A percentile compares a stretch with the other conserved stretches of the same genome.
Evolutionary conservation across 805 yeast genomes (phyloP).

Genomic region (Jamesozyma gamospora): DNA sequence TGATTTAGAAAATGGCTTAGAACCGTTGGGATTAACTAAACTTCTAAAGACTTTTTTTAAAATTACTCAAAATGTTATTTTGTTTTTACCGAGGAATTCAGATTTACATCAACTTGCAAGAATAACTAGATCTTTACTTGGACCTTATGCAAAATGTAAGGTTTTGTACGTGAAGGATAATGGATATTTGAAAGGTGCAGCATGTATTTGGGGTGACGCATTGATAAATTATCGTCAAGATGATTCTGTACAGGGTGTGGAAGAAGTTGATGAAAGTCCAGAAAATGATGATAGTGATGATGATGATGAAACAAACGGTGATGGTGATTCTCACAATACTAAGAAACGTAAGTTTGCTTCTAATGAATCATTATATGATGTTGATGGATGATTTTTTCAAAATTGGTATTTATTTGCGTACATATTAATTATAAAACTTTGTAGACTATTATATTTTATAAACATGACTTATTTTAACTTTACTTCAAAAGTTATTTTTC

Average conservation of each 20-base stretch:
- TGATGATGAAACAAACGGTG: constrained; percentile 2
- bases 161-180: constrained; percentile 35
- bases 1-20: constrained; percentile 36
- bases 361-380: constrained; percentile 3
- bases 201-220: constrained; percentile 51
- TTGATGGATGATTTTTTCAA: constrained; percentile 3
- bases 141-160: constrained; percentile 35
- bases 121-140: constrained; percentile 39
- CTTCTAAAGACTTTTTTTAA: constrained; percentile 36
- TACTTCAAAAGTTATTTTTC: too few relatives aligned
- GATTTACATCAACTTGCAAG: constrained; percentile 41
- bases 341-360: background rate
- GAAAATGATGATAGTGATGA: constrained; percentile 1
- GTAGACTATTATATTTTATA: too few relatives aligned
- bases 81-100: constrained; percentile 57
- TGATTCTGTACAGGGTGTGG: background rate
- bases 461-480: too few relatives aligned
- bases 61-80: constrained; percentile 40
- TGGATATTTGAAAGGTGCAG: constrained; percentile 43
- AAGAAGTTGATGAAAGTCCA: constrained; percentile 1
- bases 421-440: too few relatives aligned
- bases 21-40: constrained; percentile 40
- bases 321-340: background rate
- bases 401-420: too few relatives aligned
- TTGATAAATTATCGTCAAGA: constrained; percentile 24